Evolutionary conservation across 352 stramenopile genomes (phyloP), one percentile per base, ranked within the genome.

Genomic region (Pythium rishiriense): DNA sequence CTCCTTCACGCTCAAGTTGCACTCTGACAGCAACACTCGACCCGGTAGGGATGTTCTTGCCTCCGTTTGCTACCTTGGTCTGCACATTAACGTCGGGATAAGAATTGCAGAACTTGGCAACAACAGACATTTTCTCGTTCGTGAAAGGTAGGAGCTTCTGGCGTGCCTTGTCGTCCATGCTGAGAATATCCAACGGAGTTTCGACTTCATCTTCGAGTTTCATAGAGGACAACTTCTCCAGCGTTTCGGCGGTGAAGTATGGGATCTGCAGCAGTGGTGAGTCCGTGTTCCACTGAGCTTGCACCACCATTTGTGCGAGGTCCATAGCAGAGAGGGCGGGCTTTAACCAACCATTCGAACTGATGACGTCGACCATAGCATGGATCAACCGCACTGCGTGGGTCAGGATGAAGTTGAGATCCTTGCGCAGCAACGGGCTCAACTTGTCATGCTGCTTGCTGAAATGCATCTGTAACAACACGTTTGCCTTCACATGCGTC

Each of bases 101-200:
- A 54, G 91, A 85, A 73, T 99, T 99, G 79, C 98, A 99, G 79
- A 99, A 99, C 54, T 94, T 90, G 10, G 97, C 98, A n/a, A 99
- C 91, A 33, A 98, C 92, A 33, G 92, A 97, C 88, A 99, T 97
- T 69, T 98, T 88, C 61, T 71, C 66, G 14, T 94, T 87, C 2
- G 83, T 74, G 17, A 98, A 82, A 69, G 88, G 88, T 48, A 99
- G 76, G 37, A 99, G 69, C 62, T 97, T 80, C 51, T 83, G 81
- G 37, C 96, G 81, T 2, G 93, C 84, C 58, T 97, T 90, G 74
- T 98, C 94, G 24, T 99, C 94, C 69, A 99, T 87, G 58, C 91
- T 97, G n/a, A 94, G 58, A 31, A 96, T 90, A 68, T 96, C 85
- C 46, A 93, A 64, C 1, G 85, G 87, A 2, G 85, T 94, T 63